Evolutionary conservation across 768 basidiomycete species (phyloP).

Genomic region (Trametes coccinea): DNA sequence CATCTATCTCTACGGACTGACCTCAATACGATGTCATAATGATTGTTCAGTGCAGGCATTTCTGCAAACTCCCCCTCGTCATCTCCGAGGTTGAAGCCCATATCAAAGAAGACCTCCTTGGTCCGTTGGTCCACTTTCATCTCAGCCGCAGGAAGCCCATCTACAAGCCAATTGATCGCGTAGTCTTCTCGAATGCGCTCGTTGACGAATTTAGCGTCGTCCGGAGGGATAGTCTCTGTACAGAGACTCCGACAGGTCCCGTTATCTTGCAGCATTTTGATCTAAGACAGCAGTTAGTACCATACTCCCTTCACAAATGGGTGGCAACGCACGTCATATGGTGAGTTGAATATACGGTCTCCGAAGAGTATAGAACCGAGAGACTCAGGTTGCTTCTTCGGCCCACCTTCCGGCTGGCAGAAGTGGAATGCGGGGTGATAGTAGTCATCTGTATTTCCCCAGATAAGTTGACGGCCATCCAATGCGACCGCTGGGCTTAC

Average conservation of each 20-base stretch:
- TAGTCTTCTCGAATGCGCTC: constrained; percentile 91
- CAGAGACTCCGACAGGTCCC: constrained; percentile 79
- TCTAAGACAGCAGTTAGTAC: constrained; percentile 41
- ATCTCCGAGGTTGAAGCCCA: constrained; percentile 89
- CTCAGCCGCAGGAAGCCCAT: constrained; percentile 92
- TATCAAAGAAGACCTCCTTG: constrained; percentile 87
- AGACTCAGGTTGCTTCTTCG: constrained; percentile 75
- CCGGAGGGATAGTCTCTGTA: constrained; percentile 53
- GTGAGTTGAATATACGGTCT: constrained; percentile 90
- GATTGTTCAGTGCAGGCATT: constrained; percentile 81
- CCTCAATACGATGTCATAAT: constrained; percentile 86
- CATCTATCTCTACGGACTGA: constrained; percentile 31
- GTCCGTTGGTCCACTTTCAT: constrained; percentile 82
- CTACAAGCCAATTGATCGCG: constrained; percentile 91
- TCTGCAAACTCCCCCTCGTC: constrained; percentile 60
- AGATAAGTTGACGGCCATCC: background rate
- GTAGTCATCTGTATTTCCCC: constrained; percentile 71
- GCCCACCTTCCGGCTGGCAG: constrained; percentile 76
- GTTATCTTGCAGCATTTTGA: constrained; percentile 79
- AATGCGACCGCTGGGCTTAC: constrained; percentile 41
- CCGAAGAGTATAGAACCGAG: constrained; percentile 96
- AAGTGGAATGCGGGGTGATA: constrained; percentile 87
- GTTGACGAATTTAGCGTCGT: constrained; percentile 88
- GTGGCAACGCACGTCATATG: constrained; percentile 64
- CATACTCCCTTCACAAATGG: no score